These are phyloP conservation scores for Aspergillus floridensis DNA, from an alignment of 2,329 filamentous ascomycete species.

Conservation along the genomic window DNA sequence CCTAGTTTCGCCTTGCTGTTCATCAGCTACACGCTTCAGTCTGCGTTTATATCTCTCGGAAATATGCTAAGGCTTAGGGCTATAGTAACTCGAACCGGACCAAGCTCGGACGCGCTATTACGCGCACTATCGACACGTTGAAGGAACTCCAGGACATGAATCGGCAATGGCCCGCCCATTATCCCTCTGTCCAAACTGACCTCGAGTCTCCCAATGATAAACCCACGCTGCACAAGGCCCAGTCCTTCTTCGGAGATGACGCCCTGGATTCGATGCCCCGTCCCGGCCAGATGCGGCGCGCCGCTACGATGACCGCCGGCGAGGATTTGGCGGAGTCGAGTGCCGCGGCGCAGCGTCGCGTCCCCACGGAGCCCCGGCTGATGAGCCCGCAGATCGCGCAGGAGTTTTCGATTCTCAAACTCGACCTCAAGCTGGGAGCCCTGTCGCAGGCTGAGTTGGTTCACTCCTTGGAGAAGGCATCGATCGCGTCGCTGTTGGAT, in stretches of 20 bases:
- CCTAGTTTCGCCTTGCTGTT: neutral
- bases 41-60: neutral
- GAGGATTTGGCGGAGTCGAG: conserved; percentile 68
- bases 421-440: conserved; percentile 86
- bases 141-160: conserved; percentile 86
- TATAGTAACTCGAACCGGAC: conserved; percentile 78
- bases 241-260: conserved; percentile 33
- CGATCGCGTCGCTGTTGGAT: conserved; percentile 84
- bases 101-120: conserved; percentile 82
- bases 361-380: conserved; percentile 70
- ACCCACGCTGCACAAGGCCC: conserved; percentile 36
- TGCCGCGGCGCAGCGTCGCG: conserved; percentile 61
- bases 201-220: conserved; percentile 31
- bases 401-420: conserved; percentile 91
- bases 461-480: conserved; percentile 88
- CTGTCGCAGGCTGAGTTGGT: conserved; percentile 86
- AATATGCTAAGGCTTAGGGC: conserved; percentile 17
- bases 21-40: neutral
- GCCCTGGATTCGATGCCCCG: conserved; percentile 34
- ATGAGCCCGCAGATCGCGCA: conserved; percentile 90
- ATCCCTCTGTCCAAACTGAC: conserved; percentile 63
- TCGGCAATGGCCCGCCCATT: conserved; percentile 86
- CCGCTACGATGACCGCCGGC: conserved; percentile 68
- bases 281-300: conserved; percentile 61
- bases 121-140: conserved; percentile 78